Evolutionary conservation across 2,329 filamentous ascomycete species (phyloP), one percentile per base, ranked within the genome.

Genomic region (Clonostachys rosea): DNA sequence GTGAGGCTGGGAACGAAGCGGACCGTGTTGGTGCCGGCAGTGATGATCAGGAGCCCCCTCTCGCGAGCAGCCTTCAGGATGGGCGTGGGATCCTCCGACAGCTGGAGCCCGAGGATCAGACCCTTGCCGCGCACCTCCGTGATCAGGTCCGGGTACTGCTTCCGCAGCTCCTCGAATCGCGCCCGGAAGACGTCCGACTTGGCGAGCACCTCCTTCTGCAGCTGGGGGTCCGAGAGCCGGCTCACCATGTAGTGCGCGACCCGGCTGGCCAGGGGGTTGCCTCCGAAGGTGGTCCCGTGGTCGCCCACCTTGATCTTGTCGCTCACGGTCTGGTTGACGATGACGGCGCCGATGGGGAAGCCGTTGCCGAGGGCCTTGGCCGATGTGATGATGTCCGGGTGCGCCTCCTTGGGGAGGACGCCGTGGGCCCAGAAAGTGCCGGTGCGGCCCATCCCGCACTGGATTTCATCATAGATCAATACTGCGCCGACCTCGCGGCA

Each of bases 351-450:
- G 55, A 99, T 91, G 43, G 94, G 94, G 66, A 96, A 92, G 6
- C 94, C 94, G 61, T 99, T 99, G 14, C 94, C 94, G 3, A 99
- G 83, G 1, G 94, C 94, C 73, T 99, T 99, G 48, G 94, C 94
- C 1, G 89, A 92, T 13, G 92, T 96, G 53, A 99, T 70, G 54
- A 99, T 86, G 59, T 99, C 94, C 7, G 94, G 94, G 63, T 99
- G 94, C 2, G 91, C 90, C 54, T 88, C 84, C 56, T 77, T 72
- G 35, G 89, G 86, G 20, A 94, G 77, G 49, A 76, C 74, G 11
- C 76, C 77, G 62, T 99, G 92, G 1, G 94, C 94, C 94, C 94
- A 99, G 58, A 99, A 78, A 12, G 76, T 78, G 35, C 94, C 94
- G 2, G 94, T 97, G 45, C 94, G 85, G 24, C 85, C 83, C 34